Base-by-base conservation (phyloP, 306 rosid species). In the Geum urbanum region DNA sequence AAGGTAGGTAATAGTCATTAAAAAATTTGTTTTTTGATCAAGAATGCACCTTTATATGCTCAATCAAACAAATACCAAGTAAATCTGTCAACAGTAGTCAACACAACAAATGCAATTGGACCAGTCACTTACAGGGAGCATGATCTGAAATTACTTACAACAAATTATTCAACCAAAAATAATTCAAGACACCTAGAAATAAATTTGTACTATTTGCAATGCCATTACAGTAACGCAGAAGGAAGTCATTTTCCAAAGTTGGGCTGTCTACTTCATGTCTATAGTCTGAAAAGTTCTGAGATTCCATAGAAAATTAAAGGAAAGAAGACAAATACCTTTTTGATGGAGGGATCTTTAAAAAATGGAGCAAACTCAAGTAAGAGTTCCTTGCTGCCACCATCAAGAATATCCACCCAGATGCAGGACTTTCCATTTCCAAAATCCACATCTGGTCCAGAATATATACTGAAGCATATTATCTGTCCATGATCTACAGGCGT, bases 401-500 rank as follows among this genome's bases (percentile, higher is more conserved):
- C 98, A 79, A 92, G 97, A 80, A 92, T 86, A 82, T 92, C 98
- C 66, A 92, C 98, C 98, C 98, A 92, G 69, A 92, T 83, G 81
- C 94, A 92, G 43, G 97, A 90, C 73, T 92, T 92, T 65, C 97
- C 94, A 78, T 81, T 73, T 61, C 98, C 98, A 75, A 90, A 90
- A 84, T 92, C 94, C 82, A 85, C 94, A 73, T 78, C 80, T 63
- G 96, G 86, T 75, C 97, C 92, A 55, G 87, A 84, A 83, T 86
- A 88, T 62, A 92, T 85, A 71, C 98, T 92, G 85, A 92, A 88
- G 86, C 98, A 92, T 72, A 83, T 90, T 71, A 92, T 85, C 79
- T 92, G 91, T 77, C 98, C 98, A 50, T 92, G 98, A 80, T 86
- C 96, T 69, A 92, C 96, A 15, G 98, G 97, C 12, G 98, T 90